Base-by-base conservation (phyloP, 1,139 yeast genomes). In the Magnusiomyces magnusii region DNA sequence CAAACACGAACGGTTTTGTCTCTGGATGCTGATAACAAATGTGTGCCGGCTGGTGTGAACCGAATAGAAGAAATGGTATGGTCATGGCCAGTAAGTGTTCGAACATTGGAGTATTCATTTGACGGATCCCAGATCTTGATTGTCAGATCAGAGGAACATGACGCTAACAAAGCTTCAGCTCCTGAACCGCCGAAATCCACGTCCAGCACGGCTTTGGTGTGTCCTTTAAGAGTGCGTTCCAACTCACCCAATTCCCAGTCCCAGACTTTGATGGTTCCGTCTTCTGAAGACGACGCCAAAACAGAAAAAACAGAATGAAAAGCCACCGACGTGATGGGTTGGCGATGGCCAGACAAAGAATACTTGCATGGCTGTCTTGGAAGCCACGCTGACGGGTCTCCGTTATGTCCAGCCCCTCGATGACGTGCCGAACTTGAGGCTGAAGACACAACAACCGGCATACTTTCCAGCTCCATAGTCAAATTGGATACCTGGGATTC, bases 21-120 rank as follows among this genome's bases (percentile, higher is more conserved):
- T 62, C 97, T 77, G 1, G 96, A 88, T 23, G 85, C 89, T 2
- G 92, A 84, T 56, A 87, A 82, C 27, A 90, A 71, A 47, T 73
- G 76, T 21, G 71, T 69, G 1, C 79, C 77, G 49, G 71, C 67
- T 1, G 80, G 78, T 39, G 79, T 75, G 69, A 87, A 86, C 28
- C 76, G 75, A 15, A 89, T 75, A 1, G 84, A 76, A 0, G 96
- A 87, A 0, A 92, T 84, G 1, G 95, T 84, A 71, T 91, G 97
- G 63, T 91, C 96, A 72, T 92, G 98, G n/a, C 97, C 97, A 0
- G 84, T 75, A 24, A 92, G 74, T 0, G 91, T 84, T 54, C 90
- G 78, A 1, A 84, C 71, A 56, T 86, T 84, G 54, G 78, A 78
- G 66, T 81, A 81, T 3, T 76, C 74, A 24, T 76, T 71, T 10